Evolutionary conservation across 805 yeast genomes (phyloP).

Genomic region (Isabelozyma pseudorhagii): DNA sequence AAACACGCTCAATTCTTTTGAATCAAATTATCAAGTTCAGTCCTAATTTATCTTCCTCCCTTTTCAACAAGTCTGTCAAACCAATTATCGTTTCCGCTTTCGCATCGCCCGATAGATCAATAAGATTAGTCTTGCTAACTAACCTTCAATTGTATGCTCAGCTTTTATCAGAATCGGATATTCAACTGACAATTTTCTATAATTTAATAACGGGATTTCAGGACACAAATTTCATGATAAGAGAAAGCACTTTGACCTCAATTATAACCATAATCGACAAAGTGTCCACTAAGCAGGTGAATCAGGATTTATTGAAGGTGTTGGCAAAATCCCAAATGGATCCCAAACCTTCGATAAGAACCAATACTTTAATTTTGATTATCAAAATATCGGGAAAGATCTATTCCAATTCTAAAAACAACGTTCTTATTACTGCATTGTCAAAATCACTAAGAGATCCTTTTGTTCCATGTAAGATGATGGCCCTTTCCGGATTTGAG

Average conservation of each 20-base stretch:
- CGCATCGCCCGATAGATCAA: conserved; percentile 67
- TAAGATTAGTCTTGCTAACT: conserved; percentile 68
- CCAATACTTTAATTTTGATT: conserved; percentile 69
- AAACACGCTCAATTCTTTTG: conserved; percentile 34
- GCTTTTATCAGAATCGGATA: conserved; percentile 52
- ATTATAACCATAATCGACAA: conserved; percentile 58
- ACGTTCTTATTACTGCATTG: conserved; percentile 83
- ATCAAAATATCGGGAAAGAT: conserved; percentile 62
- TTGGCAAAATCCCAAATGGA: conserved; percentile 83
- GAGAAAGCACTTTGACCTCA: conserved; percentile 77
- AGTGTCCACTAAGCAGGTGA: conserved; percentile 74
- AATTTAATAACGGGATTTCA: conserved; percentile 75
- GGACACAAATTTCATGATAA: conserved; percentile 76
- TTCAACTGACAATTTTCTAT: conserved; percentile 67
- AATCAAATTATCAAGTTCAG: conserved; percentile 40
- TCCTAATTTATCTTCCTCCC: conserved; percentile 20
- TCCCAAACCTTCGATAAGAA: conserved; percentile 70
- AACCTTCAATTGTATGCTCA: conserved; percentile 55
- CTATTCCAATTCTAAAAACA: conserved; percentile 54
- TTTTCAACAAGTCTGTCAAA: conserved; percentile 43
- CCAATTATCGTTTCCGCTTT: conserved; percentile 67
- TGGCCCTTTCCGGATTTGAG: conserved; percentile 73
- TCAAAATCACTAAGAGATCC: conserved; percentile 81
- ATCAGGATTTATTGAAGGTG: conserved; percentile 77
- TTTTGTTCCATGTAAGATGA: conserved; percentile 67